Base-by-base conservation (phyloP, 2,329 filamentous ascomycete genomes). In the Alternaria infectoria region DNA sequence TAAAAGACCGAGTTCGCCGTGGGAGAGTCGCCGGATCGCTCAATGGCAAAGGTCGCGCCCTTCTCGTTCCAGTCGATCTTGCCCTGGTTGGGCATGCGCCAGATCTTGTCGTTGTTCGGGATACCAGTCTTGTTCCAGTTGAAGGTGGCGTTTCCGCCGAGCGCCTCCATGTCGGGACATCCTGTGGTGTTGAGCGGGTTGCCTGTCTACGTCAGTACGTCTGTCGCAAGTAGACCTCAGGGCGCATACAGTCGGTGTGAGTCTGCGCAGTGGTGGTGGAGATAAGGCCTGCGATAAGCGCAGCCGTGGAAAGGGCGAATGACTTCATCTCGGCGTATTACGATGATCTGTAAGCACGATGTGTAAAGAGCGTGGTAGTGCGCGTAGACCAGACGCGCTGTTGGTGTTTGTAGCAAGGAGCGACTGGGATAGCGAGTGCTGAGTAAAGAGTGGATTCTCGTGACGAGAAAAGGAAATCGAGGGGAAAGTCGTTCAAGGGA, bases 21-120 rank as follows among this genome's bases (percentile, higher is more conserved):
- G 2, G 93, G 92, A 0, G 93, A 91, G 72, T 96, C 88, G 66
- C 90, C 88, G 67, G 88, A 86, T 76, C 90, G 85, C 59, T 79
- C 82, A 80, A 97, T 89, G 55, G 86, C 90, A 81, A 96, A 94
- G 59, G 86, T 82, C 47, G 91, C 91, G 40, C 91, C 92, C 54
- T 88, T 82, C 49, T 84, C 77, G 60, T 85, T 85, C 77, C 90
- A 93, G 13, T 83, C 82, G 59, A 95, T 84, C 9, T 80, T 81
- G 54, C 92, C 91, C 55, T 89, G 89, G 9, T 88, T 90, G 54
- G 88, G 88, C 69, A 91, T 89, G 25, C 54, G 59, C 88, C 90
- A 95, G 25, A 89, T 60, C 62, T 76, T 74, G 56, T 69, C 65
- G 44, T 74, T 65, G n/a, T 60, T 63, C n/a, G 68, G 63, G 15